Base-by-base conservation (phyloP, 768 basidiomycete species). In the Lepiota venenata region DNA sequence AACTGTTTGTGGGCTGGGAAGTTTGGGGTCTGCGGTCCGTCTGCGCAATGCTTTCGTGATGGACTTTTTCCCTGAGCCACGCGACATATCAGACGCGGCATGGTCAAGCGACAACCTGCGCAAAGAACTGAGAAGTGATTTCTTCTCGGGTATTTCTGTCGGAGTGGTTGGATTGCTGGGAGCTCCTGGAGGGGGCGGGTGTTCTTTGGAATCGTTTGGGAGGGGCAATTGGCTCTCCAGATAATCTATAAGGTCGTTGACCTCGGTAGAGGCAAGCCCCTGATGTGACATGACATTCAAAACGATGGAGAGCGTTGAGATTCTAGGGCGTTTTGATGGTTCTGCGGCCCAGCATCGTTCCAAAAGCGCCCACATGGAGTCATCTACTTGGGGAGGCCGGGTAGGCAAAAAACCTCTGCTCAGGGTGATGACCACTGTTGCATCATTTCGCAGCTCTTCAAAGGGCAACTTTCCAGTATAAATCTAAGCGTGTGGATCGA, bases 401-500 rank as follows among this genome's bases (percentile, higher is more conserved):
- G 22, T 37, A 2, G 59, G 59, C 27, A 57, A 32, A 15, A 10
- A 18, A 3, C 21, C 29, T 14, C 50, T 53, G 9, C 47, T 22
- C 18, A 60, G 27, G 16, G 27, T 42, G 11, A 60, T 41, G 37
- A 60, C 47, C 29, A 60, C 59, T 2, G 55, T 57, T 10, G 53
- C 47, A n/a, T 60, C 59, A 40, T 55, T 55, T 32, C 42, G 44
- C 27, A 62, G 22, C 20, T 56, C 35, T 14, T 50, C 49, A 18
- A 60, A 60, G 4, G 58, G 61, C 3, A 48, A 20, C 20, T 50
- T 56, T 18, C 56, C 59, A 5, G 59, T 60, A 22, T 55, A 25
- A 44, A 59, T 38, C 60, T 61, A 29, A 8, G n/a, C 8, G 9
- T 41, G 37, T 12, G 25, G 14, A 47, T 35, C 12, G 46, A 29